Conservation (phyloP, 2,329 filamentous ascomycete species). For the Zymoseptoria tritici region DNA sequence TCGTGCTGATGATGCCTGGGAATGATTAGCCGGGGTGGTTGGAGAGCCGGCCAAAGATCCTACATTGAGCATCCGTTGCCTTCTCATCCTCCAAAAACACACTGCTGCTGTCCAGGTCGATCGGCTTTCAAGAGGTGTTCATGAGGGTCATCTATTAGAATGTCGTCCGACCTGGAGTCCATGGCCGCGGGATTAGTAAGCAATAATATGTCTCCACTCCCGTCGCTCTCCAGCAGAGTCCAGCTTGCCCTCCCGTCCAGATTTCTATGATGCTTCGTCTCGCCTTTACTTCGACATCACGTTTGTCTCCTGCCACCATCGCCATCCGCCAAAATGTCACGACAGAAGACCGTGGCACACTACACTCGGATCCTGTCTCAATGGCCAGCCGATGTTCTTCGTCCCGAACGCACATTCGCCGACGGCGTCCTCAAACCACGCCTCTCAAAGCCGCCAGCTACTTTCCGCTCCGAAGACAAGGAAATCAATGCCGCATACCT, state of each 20-base stretch:
- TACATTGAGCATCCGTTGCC: constrained; percentile 25
- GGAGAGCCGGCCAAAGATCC: not conserved
- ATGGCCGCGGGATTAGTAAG: not conserved
- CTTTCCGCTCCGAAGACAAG: constrained; percentile 30
- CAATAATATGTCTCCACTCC: too few relatives aligned
- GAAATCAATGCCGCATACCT: constrained; percentile 53
- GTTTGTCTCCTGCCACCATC: not conserved
- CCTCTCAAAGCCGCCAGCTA: constrained; percentile 27
- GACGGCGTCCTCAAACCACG: constrained; percentile 40
- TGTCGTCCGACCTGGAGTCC: not conserved
- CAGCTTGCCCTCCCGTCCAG: too few relatives aligned
- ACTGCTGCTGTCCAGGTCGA: not conserved
- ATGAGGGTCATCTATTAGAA: not conserved
- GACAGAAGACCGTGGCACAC: constrained; percentile 35
- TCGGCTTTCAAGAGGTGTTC: constrained; percentile 3
- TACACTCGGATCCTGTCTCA: constrained; percentile 43
- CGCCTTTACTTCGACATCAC: not conserved
- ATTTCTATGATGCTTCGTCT: constrained; percentile 1
- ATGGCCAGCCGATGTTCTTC: constrained; percentile 46
- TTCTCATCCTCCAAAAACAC: constrained; percentile 17
- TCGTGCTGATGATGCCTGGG: constrained; percentile 24
- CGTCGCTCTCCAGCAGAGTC: too few relatives aligned
- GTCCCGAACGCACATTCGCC: constrained; percentile 40
- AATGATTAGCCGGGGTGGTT: constrained; percentile 6
- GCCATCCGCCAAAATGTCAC: not conserved